Evolutionary conservation across 371 early-diverging fungal genomes (phyloP), one percentile per base, ranked within the genome.

Genomic region (Syncephalis fuscata): DNA sequence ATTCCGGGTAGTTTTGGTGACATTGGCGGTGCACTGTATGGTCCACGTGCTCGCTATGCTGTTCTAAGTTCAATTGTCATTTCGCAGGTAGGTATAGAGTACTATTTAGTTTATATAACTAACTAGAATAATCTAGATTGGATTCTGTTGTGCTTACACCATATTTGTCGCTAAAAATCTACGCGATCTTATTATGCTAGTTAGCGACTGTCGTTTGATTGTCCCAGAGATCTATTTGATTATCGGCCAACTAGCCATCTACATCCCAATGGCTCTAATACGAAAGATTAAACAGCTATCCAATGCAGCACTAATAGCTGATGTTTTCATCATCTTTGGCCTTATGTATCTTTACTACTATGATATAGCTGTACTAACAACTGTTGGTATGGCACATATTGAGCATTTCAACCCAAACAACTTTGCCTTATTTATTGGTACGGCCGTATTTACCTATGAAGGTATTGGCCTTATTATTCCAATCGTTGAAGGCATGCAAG

Each of bases 391-490:
- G 23, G 74, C 72, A 3, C 66, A 76, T 39, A 66, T 85, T 1
- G 56, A 62, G 3, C 56, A 69, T 51, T 76, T 84, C 66, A 87
- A 85, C 57, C 58, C 71, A 19, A 55, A 68, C 10, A 67, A 73
- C 48, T 85, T 85, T 54, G 72, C 83, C 1, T 55, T 90, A 10
- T 85, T 86, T 58, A 71, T 90, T 46, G 90, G 90, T 23, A 88
- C 88, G n/a, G 81, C 87, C 54, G 76, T 86, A 21, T 90, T 85
- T 59, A 84, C 88, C 0, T 90, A 82, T 60, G 91, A 90, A 59
- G 91, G 91, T 23, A 83, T 87, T 57, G 85, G 90, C n/a, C 55
- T 90, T 37, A 77, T 80, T 15, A 76, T 77, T 39, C 78, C 80
- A 0, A 80, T 77, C 25, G 71, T 72, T 7, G 76, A 76, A 53